Base-by-base conservation (phyloP, 352 stramenopile genomes). In the Phytopythium chamaehyphon region DNA sequence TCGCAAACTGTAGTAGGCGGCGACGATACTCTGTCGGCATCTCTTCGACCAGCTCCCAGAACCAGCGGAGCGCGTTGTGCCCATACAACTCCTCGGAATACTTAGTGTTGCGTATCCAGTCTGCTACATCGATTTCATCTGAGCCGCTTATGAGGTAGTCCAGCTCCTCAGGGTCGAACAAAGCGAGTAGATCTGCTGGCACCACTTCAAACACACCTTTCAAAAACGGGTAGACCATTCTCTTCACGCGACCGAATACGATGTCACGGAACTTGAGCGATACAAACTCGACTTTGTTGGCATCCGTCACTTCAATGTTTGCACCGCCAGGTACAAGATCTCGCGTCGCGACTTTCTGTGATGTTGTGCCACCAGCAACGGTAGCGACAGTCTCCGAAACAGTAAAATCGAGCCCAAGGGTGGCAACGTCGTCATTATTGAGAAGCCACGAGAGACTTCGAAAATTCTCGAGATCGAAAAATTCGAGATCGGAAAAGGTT, bases 131-230 rank as follows among this genome's bases (percentile, higher is more conserved):
- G 59, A 98, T 97, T 51, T 79, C 71, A 4, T 92, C 84, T 35
- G 97, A 65, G 16, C 93, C 93, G 55, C 90, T 97, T 57, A 98
- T 83, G 12, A 98, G 54, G 22, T 97, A 66, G 59, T 98, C 93
- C 9, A 98, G 62, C 68, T 98, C 90, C 64, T 97, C 87, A 51
- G 93, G 95, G 64, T 98, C 92, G 71, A 98, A 98, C 19, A 97
- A 73, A 19, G 83, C 83, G 19, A 98, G 65, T 7, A 97, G 66
- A 10, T 85, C 65, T 53, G 88, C 76, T 6, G 93, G 93, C 38
- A 98, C 77, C 16, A 98, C 86, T 54, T 98, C 91, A 63, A 97
- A 98, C 50, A 98, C 92, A 10, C 96, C 95, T 37, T 81, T 86
- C 10, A 98, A 54, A 47, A 98, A 87, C 16, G 73, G 59, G 44